A percentile compares a stretch with the other conserved stretches of the same genome.
phyloP scores from a whole-genome alignment of 768 basidiomycete species.

The Podaxis sp. region DNA sequence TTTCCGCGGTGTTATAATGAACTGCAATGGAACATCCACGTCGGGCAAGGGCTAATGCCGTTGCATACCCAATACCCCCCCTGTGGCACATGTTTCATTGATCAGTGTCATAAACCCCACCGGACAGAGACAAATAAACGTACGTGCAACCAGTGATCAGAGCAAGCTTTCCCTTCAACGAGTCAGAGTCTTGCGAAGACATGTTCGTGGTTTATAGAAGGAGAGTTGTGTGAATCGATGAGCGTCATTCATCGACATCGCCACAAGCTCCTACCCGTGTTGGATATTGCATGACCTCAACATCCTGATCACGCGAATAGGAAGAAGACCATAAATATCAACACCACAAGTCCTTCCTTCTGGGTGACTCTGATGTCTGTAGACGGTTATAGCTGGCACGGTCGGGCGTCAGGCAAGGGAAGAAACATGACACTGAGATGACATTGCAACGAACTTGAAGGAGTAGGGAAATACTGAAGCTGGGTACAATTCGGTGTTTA shows the following conservation, averaged over 20 bases:
- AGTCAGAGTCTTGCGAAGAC: constrained; percentile 6
- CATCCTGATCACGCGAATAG: neutral
- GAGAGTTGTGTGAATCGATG: neutral
- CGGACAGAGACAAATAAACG: neutral
- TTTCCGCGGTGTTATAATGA: constrained; percentile 39
- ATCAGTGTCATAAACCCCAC: neutral
- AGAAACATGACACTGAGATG: too few relatives aligned
- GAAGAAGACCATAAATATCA: neutral
- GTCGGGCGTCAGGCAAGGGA: too few relatives aligned
- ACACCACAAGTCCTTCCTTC: neutral
- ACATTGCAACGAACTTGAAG: too few relatives aligned
- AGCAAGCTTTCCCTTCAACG: constrained; percentile 20
- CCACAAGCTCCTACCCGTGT: neutral
- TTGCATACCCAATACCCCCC: constrained; percentile 50
- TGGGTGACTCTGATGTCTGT: too few relatives aligned
- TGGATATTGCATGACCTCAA: neutral
- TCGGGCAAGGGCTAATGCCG: constrained; percentile 39
- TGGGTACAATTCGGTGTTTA: too few relatives aligned
- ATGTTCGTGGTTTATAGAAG: neutral
- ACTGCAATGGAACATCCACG: constrained; percentile 46
- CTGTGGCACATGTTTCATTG: constrained; percentile 20
- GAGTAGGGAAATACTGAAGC: too few relatives aligned
- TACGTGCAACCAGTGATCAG: constrained; percentile 26
- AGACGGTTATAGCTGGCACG: too few relatives aligned
- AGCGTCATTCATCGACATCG: neutral